A percentile compares a stretch with the other conserved stretches of the same genome.
Conservation (phyloP, 1,139 yeast genomes). For the Diutina pseudorugosa region DNA sequence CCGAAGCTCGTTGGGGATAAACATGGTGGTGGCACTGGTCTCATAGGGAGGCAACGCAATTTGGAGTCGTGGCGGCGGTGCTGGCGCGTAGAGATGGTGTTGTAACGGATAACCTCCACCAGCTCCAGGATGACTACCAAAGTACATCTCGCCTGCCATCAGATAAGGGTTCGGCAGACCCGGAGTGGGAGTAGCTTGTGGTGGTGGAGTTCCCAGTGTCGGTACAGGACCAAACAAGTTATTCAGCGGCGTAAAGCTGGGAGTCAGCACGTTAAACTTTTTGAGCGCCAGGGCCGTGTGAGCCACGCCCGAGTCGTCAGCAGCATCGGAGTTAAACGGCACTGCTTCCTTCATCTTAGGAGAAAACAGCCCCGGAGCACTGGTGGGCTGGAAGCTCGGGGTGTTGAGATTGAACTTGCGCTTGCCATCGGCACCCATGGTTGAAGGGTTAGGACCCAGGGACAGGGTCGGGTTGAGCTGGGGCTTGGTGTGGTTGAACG, state of each 20-base stretch:
- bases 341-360: slow-evolving; percentile 47
- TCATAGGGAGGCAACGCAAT: slow-evolving; percentile 57
- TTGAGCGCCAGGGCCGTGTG: slow-evolving; percentile 8
- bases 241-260: slow-evolving; percentile 20
- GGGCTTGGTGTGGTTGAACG: slow-evolving; percentile 43
- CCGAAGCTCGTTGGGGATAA: slow-evolving; percentile 62
- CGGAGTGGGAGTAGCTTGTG: not conserved
- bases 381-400: slow-evolving; percentile 51
- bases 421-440: slow-evolving; percentile 11
- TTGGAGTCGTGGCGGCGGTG: slow-evolving; percentile 63
- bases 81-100: slow-evolving; percentile 84
- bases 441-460: not conserved
- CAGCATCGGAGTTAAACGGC: slow-evolving; percentile 36
- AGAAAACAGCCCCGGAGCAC: slow-evolving; percentile 24
- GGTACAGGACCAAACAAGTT: not conserved
- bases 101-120: slow-evolving; percentile 48
- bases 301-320: slow-evolving; percentile 3
- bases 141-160: not conserved
- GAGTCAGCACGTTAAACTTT: slow-evolving; percentile 22
- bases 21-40: slow-evolving; percentile 54
- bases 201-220: not conserved
- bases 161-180: not conserved
- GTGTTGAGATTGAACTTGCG: slow-evolving; percentile 50
- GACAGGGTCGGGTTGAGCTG: not conserved
- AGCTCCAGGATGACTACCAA: slow-evolving; percentile 10